A percentile compares a stretch with the other conserved stretches of the same genome.
Conservation (phyloP, 2,329 filamentous ascomycete species). For the Paecilomyces dactylethromorphus region DNA sequence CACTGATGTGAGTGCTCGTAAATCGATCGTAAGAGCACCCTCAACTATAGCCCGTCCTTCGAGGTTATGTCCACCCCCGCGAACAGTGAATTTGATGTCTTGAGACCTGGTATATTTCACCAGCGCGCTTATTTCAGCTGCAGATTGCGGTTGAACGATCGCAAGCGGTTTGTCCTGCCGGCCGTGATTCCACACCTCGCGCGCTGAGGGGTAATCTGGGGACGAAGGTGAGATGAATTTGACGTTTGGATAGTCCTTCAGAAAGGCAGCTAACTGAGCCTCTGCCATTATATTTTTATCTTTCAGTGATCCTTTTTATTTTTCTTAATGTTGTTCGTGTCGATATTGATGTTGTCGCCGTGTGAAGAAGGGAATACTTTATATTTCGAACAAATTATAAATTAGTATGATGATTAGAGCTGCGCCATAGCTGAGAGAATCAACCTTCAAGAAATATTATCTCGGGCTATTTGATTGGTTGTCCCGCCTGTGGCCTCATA, state of each 20-base stretch:
- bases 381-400: no score
- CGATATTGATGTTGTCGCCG: no score
- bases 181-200: slow-evolving; percentile 8
- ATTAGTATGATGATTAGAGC: no score
- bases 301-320: no score
- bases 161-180: slow-evolving; percentile 5
- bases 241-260: slow-evolving; percentile 6
- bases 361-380: no score
- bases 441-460: no score
- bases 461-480: no score
- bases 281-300: no score
- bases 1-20: slow-evolving; percentile 30
- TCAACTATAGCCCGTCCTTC: slow-evolving; percentile 23
- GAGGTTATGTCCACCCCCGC: slow-evolving; percentile 31
- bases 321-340: no score
- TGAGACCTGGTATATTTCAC: slow-evolving; percentile 5
- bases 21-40: slow-evolving; percentile 29
- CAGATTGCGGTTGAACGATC: slow-evolving; percentile 19
- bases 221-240: slow-evolving; percentile 6
- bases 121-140: slow-evolving; percentile 17
- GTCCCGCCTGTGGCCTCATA: no score
- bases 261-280: no score
- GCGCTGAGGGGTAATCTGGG: slow-evolving; percentile 4
- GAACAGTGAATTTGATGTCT: slow-evolving; percentile 19
- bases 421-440: no score